Evolutionary conservation across 1,139 yeast species (phyloP), one percentile per base, ranked within the genome.

Genomic region (Meyerozyma smithsonii): DNA sequence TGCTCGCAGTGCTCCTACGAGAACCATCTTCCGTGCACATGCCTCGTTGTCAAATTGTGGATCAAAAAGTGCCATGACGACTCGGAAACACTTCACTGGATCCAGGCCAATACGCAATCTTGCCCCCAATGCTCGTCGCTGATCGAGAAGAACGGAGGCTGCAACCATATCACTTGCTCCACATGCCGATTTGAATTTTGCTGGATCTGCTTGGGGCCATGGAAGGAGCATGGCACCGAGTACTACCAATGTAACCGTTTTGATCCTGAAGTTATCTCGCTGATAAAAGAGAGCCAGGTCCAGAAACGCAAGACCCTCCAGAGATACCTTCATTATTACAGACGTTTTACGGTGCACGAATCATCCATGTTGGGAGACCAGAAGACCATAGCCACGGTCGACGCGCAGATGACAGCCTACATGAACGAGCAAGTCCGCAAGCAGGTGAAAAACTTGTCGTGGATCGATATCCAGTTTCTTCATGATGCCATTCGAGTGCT

Each of bases 81-180:
- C 56, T 80, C 94, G 0, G 96, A 88, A 53, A 89, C 96, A 5
- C 76, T 84, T 2, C 79, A 84, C 51, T 92, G 97, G 97, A 81
- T 92, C 26, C 73, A 80, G n/a, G 82, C 87, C 3, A 82, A 92
- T 58, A 89, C 98, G 2, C 84, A 88, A 52, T 77, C 78, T 38
- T 92, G 98, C 56, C 90, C 94, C 3, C 66, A 72, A 46, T 83
- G 92, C 59, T 61, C 58, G 16, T 57, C 81, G 0, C 61, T 70
- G n/a, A 82, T 82, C 45, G 89, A 86, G 53, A 85, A 90, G 56
- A 84, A 84, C 56, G 97, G 97, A 23, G 97, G 97, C 0, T 92
- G 97, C 62, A 90, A 92, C 62, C 98, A 92, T 62, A 90, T 92
- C 96, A 75, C 81, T 0, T 92, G 99, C 59, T 69, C 77, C 5